Evolutionary conservation across 257 asterid species (phyloP).

Genomic region (Cinchona pubescens): DNA sequence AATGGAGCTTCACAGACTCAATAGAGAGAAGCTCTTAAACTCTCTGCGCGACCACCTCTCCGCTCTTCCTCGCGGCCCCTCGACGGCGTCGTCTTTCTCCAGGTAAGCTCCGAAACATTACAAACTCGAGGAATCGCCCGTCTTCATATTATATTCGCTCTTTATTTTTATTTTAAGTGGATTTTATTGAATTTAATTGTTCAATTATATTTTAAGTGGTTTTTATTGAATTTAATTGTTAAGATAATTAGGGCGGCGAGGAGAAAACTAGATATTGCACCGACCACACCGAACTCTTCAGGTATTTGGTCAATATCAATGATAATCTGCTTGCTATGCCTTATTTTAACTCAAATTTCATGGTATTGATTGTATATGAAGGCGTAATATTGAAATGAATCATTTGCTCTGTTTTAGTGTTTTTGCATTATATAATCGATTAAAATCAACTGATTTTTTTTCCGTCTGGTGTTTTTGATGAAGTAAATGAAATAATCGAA

Average conservation of each 20-base stretch:
- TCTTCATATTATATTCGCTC: background rate
- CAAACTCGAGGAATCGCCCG: too few species aligned
- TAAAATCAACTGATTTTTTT: too few species aligned
- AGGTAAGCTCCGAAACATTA: conserved; percentile 32
- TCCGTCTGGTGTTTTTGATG: background rate
- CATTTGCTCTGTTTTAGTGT: background rate
- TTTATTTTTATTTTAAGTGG: background rate
- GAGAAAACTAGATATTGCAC: conserved; percentile 86
- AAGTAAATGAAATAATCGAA: too few species aligned
- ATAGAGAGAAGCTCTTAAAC: conserved; percentile 62
- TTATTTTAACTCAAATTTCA: background rate
- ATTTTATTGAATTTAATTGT: too few species aligned
- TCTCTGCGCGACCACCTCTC: conserved; percentile 64
- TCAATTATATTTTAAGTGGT: background rate
- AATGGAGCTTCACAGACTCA: conserved; percentile 53
- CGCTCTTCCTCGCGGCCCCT: conserved; percentile 46
- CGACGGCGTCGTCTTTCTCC: conserved; percentile 63
- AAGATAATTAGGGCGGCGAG: conserved; percentile 80
- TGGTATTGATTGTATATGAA: background rate
- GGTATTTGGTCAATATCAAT: conserved; percentile 44
- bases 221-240: conserved; percentile 10
- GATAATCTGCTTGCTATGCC: background rate
- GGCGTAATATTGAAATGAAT: too few species aligned
- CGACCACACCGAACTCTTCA: conserved; percentile 77
- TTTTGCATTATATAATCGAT: background rate